Conservation (phyloP, 2,329 filamentous ascomycete species). For the Elsinoe perseae region DNA sequence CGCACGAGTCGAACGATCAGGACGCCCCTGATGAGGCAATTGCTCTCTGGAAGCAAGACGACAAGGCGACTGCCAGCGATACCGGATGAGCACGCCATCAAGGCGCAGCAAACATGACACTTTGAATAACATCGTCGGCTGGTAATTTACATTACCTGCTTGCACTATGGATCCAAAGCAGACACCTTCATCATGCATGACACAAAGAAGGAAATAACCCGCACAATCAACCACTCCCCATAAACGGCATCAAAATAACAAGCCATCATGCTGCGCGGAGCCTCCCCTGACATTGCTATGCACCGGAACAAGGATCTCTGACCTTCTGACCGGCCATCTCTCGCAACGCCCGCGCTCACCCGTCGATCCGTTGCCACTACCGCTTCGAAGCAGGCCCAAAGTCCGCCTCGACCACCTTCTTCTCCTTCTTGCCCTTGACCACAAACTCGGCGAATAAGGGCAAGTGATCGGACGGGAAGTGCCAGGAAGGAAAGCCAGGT, state of each 20-base stretch:
- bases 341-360: slow-evolving; percentile 8
- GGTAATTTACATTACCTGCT: neutral
- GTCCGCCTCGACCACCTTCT: slow-evolving; percentile 31
- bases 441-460: slow-evolving; percentile 83
- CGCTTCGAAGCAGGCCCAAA: slow-evolving; percentile 24
- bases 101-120: neutral
- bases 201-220: slow-evolving; percentile 9
- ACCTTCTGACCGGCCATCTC: neutral
- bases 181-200: slow-evolving; percentile 15
- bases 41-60: slow-evolving; percentile 16
- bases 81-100: neutral
- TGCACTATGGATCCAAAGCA: slow-evolving; percentile 11
- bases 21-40: slow-evolving; percentile 2
- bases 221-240: slow-evolving; percentile 13
- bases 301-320: neutral
- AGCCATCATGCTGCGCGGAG: slow-evolving; percentile 3
- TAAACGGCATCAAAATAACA: slow-evolving; percentile 7
- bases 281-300: neutral
- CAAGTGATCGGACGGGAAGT: slow-evolving; percentile 89
- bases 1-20: neutral
- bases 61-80: slow-evolving; percentile 6
- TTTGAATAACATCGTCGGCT: neutral
- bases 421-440: slow-evolving; percentile 77
- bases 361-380: neutral
- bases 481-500: slow-evolving; percentile 86